phyloP scores from a whole-genome alignment of 352 stramenopile species.

The Phytophthora nicotianae region DNA sequence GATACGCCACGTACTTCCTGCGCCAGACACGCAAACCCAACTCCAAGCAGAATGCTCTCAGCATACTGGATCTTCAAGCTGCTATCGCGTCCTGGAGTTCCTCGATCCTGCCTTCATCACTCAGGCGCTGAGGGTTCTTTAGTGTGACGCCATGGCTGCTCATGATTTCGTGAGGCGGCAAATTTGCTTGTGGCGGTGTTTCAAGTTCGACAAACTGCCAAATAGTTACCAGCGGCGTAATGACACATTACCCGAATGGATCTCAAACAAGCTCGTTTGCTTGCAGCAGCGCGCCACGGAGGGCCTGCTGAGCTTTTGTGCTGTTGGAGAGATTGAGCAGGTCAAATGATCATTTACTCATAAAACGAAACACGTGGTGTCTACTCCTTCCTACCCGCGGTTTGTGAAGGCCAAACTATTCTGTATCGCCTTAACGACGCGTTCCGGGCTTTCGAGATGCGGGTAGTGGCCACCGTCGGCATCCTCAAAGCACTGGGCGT shows the following conservation, averaged over 20 bases:
- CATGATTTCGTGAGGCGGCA: neutral
- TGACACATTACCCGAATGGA: neutral
- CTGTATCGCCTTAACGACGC: slow-evolving; percentile 25
- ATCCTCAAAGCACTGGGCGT: slow-evolving; percentile 23
- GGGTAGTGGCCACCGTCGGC: slow-evolving; percentile 43
- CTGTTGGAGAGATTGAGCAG: no score
- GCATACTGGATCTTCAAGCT: neutral
- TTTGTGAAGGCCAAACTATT: slow-evolving; percentile 2
- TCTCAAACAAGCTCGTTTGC: neutral
- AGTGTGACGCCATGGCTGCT: neutral
- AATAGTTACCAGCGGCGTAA: neutral
- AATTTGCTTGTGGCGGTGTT: neutral
- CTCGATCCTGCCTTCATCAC: neutral
- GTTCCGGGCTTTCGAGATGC: slow-evolving; percentile 36
- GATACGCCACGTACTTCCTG: slow-evolving; percentile 8
- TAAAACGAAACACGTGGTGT: neutral
- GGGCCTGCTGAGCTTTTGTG: neutral
- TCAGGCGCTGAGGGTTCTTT: neutral
- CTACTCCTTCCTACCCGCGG: neutral
- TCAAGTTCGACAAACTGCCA: neutral
- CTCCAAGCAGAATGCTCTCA: neutral
- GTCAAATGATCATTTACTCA: no score
- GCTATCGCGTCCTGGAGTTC: slow-evolving; percentile 4
- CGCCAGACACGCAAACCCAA: slow-evolving; percentile 4
- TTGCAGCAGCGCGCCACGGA: neutral